Percentiles rank a stretch among this genome's conserved stretches.
These are phyloP conservation scores for Citrus mangshanensis DNA, from an alignment of 345 rosid genomes.

Conservation along the genomic window DNA sequence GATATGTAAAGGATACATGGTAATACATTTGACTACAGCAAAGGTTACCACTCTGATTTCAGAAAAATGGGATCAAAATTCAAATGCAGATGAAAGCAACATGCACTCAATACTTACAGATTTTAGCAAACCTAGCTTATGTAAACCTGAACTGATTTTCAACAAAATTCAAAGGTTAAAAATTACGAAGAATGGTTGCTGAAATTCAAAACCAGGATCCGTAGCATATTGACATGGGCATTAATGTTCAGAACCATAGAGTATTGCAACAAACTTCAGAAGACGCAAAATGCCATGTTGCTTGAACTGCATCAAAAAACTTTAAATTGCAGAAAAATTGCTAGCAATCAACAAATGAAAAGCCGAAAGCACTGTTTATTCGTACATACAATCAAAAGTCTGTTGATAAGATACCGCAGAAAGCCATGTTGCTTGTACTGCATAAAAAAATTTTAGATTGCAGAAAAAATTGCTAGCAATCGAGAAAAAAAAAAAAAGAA, in stretches of 20 bases:
- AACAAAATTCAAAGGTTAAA: background rate
- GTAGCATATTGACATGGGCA: background rate
- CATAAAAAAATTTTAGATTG: background rate
- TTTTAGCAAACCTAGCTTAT: background rate
- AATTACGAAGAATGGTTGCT: background rate
- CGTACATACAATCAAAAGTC: background rate
- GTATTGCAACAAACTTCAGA: background rate
- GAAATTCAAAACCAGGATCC: background rate
- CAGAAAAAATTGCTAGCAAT: background rate
- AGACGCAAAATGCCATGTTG: background rate
- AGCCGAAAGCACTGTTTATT: background rate
- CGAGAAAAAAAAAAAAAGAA: background rate
- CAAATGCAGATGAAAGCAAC: background rate
- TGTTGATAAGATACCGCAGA: conserved; percentile 29
- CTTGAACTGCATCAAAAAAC: background rate
- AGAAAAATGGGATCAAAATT: no score
- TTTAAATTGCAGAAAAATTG: background rate
- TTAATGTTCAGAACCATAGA: background rate
- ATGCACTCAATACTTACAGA: background rate
- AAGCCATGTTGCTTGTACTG: background rate
- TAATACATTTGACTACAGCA: background rate
- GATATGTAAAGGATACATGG: background rate
- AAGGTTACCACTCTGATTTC: background rate
- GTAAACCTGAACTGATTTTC: background rate
- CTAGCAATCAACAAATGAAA: background rate